Base-by-base conservation (phyloP, 768 basidiomycete genomes). In the Chalciporus pseudorubinellus region DNA sequence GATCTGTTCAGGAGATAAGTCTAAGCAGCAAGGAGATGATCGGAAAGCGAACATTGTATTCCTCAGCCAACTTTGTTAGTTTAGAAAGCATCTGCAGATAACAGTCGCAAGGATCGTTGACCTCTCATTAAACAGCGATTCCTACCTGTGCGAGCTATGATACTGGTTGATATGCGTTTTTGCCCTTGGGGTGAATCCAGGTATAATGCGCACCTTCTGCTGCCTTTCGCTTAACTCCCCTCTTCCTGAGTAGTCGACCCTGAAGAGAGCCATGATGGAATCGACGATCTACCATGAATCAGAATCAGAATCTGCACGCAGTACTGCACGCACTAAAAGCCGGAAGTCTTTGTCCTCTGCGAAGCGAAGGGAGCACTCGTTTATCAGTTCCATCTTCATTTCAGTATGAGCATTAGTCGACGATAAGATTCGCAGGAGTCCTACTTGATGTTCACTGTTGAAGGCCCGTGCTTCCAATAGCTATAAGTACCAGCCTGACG, bases 201-300 rank as follows among this genome's bases (percentile, higher is more conserved):
- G 16, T 21, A 16, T 44, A 21, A n/a, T 21, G 33, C 60, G 40
- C 44, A 84, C 89, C 74, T 93, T 93, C 66, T 98, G 95, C 65
- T 95, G 94, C 46, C 94, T 78, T 72, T 95, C 93, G 59, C 92
- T 94, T 36, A 97, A 72, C 67, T 97, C 95, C 26, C 95, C 95
- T 74, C 95, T 76, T 19, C 95, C 95, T 4, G 90, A 91, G 67
- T 76, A 98, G 69, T 98, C 95, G 39, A 93, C 90, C 18, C 93
- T 83, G 69, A 98, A 98, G 6, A 95, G 78, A 24, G 95, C 95
- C 92, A 98, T 95, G 54, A 98, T 95, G 60, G 91, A 94, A 66
- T 98, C 95, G 31, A 98, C 81, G 52, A 98, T 93, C 87, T 95
- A 62, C 6, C 31, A 22, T 51, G 20, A 20, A 33, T 70, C 38